phyloP scores from a whole-genome alignment of 1,284 basidiomycete species.

The Austroboletus novae-zelandiae region DNA sequence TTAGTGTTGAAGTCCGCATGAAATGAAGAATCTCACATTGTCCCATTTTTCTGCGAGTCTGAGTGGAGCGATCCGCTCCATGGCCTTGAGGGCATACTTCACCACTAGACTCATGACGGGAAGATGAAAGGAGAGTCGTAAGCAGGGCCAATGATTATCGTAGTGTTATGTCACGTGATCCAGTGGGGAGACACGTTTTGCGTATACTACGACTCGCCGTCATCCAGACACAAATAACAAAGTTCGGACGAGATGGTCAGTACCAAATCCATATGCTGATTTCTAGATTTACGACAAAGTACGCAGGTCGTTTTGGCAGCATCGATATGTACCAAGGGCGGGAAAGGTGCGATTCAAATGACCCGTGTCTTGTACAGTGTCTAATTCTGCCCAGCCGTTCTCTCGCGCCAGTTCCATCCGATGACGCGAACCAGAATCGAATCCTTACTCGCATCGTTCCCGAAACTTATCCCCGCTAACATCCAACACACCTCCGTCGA shows the following conservation, averaged over 20 bases:
- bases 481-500: constrained; percentile 98
- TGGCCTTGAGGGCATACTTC: constrained; percentile 54
- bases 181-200: constrained; percentile 11
- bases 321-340: constrained; percentile 91
- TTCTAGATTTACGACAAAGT: constrained; percentile 1
- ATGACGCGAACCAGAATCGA: constrained; percentile 93
- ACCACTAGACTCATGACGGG: constrained; percentile 10
- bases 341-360: constrained; percentile 64
- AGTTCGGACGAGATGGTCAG: constrained; percentile 18
- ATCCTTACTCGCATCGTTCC: constrained; percentile 94
- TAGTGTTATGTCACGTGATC: constrained; percentile 15
- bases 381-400: constrained; percentile 63
- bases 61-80: constrained; percentile 85
- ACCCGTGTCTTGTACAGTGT: background rate
- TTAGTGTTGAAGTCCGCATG: background rate
- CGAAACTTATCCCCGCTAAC: constrained; percentile 95
- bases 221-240: background rate
- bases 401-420: constrained; percentile 95
- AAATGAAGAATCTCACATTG: constrained; percentile 60
- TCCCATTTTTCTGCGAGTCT: constrained; percentile 87
- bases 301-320: constrained; percentile 85
- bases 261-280: background rate
- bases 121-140: background rate
- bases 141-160: background rate
- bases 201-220: background rate